Conservation (phyloP, 495 filamentous ascomycete genomes). For the Trichocladium uniseriatum region DNA sequence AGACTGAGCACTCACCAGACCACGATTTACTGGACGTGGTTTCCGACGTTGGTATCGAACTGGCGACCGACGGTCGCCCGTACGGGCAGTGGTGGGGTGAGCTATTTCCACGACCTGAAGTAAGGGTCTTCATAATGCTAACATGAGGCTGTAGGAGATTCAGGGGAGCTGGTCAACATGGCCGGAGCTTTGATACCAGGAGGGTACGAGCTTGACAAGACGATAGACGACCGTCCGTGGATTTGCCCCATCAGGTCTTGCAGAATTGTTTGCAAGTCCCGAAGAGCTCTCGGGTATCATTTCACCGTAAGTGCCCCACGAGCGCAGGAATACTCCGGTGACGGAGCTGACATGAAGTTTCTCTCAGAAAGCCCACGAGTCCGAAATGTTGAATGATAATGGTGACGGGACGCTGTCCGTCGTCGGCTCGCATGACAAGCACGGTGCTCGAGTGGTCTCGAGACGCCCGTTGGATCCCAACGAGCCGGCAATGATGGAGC, state of each 20-base stretch:
- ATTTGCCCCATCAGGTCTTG: slow-evolving; percentile 17
- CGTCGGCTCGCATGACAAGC: background rate
- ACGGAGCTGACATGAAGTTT: background rate
- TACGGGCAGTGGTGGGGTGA: slow-evolving; percentile 11
- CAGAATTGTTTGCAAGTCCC: background rate
- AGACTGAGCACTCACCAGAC: background rate
- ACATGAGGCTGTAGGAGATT: background rate
- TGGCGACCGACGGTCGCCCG: slow-evolving; percentile 3
- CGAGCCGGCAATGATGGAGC: background rate
- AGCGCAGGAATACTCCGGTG: no score
- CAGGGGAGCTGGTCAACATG: background rate
- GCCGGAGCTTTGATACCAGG: slow-evolving; percentile 10
- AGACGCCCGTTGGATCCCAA: slow-evolving; percentile 2
- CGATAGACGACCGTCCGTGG: slow-evolving; percentile 2
- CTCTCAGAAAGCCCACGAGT: background rate
- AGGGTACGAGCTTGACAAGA: slow-evolving; percentile 8
- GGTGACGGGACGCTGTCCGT: slow-evolving; percentile 11
- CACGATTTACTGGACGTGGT: background rate
- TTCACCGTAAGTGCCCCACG: background rate
- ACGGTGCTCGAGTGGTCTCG: slow-evolving; percentile 8
- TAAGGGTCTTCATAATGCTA: background rate
- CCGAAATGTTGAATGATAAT: slow-evolving; percentile 7
- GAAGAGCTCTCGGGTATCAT: slow-evolving; percentile 1
- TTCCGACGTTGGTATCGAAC: background rate
- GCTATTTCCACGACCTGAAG: background rate